Conservation (phyloP, 2,329 filamentous ascomycete genomes). For the Ophiostoma quercus region DNA sequence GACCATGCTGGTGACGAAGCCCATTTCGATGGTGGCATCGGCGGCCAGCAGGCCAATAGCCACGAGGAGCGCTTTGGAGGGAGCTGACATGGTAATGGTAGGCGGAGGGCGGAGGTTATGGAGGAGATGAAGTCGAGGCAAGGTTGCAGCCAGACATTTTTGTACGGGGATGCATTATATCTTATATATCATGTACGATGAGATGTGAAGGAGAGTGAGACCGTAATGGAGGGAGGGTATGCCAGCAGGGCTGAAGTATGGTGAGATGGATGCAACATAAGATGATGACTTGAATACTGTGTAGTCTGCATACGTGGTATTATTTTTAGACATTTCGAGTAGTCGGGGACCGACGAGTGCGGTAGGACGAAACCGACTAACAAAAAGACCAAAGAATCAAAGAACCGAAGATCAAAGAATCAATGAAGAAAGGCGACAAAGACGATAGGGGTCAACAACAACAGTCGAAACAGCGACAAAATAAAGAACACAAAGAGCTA, state of each 20-base stretch:
- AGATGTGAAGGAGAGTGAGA: neutral
- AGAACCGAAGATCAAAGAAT: neutral
- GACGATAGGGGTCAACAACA: neutral
- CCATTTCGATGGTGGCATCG: constrained; percentile 38
- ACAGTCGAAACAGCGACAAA: neutral
- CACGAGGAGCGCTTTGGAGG: constrained; percentile 25
- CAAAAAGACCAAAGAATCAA: neutral
- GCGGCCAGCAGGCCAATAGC: constrained; percentile 35
- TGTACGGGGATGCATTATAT: neutral
- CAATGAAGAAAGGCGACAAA: neutral
- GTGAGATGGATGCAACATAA: neutral
- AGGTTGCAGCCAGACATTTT: neutral
- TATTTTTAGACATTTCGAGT: neutral
- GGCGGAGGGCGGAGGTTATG: neutral
- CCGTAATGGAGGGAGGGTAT: neutral
- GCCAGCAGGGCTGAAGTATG: neutral
- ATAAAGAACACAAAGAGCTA: neutral
- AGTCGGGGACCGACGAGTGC: neutral
- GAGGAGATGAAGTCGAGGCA: neutral
- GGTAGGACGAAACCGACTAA: neutral
- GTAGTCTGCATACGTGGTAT: neutral
- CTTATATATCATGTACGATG: no score
- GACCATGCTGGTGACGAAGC: constrained; percentile 38
- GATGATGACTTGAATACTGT: neutral
- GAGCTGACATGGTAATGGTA: constrained; percentile 22